Evolutionary conservation across 129 eudicot species (phyloP), one percentile per base, ranked within the genome.

Genomic region (Helianthus tuberosus): DNA sequence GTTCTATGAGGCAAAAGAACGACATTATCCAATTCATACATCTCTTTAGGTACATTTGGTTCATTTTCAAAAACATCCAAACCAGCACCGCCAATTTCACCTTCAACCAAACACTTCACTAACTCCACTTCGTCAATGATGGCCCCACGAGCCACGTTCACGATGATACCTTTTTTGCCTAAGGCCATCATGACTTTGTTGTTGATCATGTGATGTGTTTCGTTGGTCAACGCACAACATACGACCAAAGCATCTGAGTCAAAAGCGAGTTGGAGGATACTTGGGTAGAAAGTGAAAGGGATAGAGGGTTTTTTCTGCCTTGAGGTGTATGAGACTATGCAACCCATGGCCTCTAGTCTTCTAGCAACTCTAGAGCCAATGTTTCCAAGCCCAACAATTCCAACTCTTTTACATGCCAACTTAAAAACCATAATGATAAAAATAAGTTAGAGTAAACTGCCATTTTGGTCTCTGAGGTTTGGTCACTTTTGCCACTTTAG

Each of bases 381-480:
- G 78, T 78, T 87, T 70, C 96, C 96, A 20, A 89, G 63, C 51
- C 98, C 96, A 20, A 93, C 87, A 60, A 89, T 89, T 6, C 98
- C 98, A 59, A 93, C 83, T 67, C 72, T 60, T 68, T 82, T 93
- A 82, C 96, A 80, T 77, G 82, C 84, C 77, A 89, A 71, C 90
- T 58, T 87, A 83, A 32, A 79, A 78, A 15, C 60, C 36, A 65
- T n/a, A n/a, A n/a, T n/a, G n/a, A n/a, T n/a, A n/a, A n/a, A n/a
- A n/a, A n/a, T n/a, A n/a, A n/a, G n/a, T n/a, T n/a, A n/a, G n/a
- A n/a, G n/a, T n/a, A n/a, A n/a, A n/a, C n/a, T n/a, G n/a, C n/a
- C n/a, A n/a, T n/a, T n/a, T n/a, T n/a, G n/a, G n/a, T n/a, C n/a
- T n/a, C n/a, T n/a, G n/a, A n/a, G n/a, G n/a, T n/a, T n/a, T n/a